Evolutionary conservation across 129 eudicot genomes (phyloP), one percentile per base, ranked within the genome.

Genomic region (Chrysanthemum seticuspe): DNA sequence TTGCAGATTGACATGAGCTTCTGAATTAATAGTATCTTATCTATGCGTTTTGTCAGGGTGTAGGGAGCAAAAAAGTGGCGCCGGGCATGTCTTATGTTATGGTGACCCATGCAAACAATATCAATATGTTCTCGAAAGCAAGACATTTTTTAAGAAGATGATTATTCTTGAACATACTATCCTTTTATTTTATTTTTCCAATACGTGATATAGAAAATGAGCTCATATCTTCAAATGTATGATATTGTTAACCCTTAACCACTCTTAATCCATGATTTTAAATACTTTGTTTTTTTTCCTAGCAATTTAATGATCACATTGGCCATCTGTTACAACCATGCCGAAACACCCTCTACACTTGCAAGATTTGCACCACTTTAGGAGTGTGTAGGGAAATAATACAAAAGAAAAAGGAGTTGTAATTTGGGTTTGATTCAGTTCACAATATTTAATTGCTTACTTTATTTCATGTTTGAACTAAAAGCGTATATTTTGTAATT

Each of bases 71-170:
- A 19, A 19, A 19, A 19, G 21, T 19, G 21, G 21, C 21, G 21
- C 0, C 21, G 21, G 21, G 21, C 21, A 19, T 19, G 21, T 25
- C 27, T 25, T 25, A 25, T 25, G 27, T 25, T 25, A 25, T 25
- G 97, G 97, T 40, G 95, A 93, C 74, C 89, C 95, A 57, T 88
- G 98, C 73, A 97, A 90, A 79, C 78, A 76, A 10, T 93, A 87
- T 74, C 98, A 93, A 75, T 93, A 97, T 83, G 92, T 93, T 73
- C 97, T 93, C 65, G 98, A 93, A 81, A 93, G 98, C 89, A 93
- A 90, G 71, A 89, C 98, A 23, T 93, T 93, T 81, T 88, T 93
- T 59, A 92, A 93, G 83, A 93, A 93, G 82, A 93, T 93, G 98
- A 89, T 85, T 57, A 92, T 93, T 54, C 85, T 87, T 63, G 97